Conservation (phyloP, 75 land plant genomes). For the Selaginella moellendorffii region DNA sequence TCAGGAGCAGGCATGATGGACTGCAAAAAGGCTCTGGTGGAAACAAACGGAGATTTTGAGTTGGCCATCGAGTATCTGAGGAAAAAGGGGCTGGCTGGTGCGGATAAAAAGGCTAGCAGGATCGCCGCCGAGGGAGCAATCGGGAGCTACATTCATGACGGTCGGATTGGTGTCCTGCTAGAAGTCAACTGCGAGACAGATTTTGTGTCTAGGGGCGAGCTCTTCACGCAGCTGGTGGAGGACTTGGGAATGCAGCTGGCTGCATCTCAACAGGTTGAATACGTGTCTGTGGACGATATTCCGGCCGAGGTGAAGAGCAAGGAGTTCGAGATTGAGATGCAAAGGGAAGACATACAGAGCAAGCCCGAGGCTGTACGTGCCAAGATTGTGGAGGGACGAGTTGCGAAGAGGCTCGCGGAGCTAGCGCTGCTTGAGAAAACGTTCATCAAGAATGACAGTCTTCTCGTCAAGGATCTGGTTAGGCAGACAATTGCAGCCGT, state of each 20-base stretch:
- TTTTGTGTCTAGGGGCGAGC: slow-evolving; percentile 20
- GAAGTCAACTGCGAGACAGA: slow-evolving; percentile 94
- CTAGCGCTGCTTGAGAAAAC: not conserved
- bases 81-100: slow-evolving; percentile 82
- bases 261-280: not conserved
- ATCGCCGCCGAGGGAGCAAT: slow-evolving; percentile 80
- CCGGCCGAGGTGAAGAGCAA: not conserved
- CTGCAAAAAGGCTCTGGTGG: slow-evolving; percentile 45
- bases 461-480: slow-evolving; percentile 1
- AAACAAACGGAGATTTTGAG: slow-evolving; percentile 34
- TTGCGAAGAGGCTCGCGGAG: slow-evolving; percentile 4
- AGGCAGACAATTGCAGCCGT: slow-evolving; percentile 5
- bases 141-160: slow-evolving; percentile 77
- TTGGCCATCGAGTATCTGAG: slow-evolving; percentile 76
- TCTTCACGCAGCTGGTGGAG: slow-evolving; percentile 3
- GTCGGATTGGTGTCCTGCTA: slow-evolving; percentile 72
- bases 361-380: not conserved
- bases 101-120: slow-evolving; percentile 79
- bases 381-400: not conserved
- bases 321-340: slow-evolving; percentile 8
- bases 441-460: slow-evolving; percentile 9
- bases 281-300: not conserved
- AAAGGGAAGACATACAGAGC: slow-evolving; percentile 4
- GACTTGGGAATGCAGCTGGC: slow-evolving; percentile 6
- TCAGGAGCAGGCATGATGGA: slow-evolving; percentile 99